Evolutionary conservation across 306 rosid genomes (phyloP), one percentile per base, ranked within the genome.

Genomic region (Medicago arabica): DNA sequence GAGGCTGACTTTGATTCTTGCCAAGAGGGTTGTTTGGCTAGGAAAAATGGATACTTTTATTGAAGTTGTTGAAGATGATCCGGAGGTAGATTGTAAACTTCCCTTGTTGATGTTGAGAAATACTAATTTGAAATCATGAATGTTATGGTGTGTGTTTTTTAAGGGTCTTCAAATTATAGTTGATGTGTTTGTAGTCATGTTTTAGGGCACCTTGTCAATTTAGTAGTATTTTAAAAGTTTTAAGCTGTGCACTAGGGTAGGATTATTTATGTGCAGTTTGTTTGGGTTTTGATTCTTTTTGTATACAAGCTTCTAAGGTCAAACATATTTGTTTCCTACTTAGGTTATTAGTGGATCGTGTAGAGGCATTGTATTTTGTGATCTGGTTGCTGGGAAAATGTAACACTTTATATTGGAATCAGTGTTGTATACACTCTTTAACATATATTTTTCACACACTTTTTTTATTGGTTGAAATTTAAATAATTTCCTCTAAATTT

Each of bases 181-280:
- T 31, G 36, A 28, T 28, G 36, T 31, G 36, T 31, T 31, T 31
- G 36, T 31, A 31, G 6, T 31, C 6, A 31, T 31, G 36, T 51
- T 17, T 16, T 51, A 51, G 16, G 57, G 57, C 5, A n/a, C 58
- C 58, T 51, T 51, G 16, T 51, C 12, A 16, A 51, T 51, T 51
- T 51, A 51, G 57, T 51, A 51, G 57, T 51, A 51, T 51, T 51
- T 16, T n/a, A n/a, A 16, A 51, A 51, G 47, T 51, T 50, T n/a
- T 50, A 50, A 50, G 17, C 9, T 16, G 0, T n/a, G 57, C 58
- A 51, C 23, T 51, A 51, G 23, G 23, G 58, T 16, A 51, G 59
- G 25, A 9, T 53, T 53, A 16, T 9, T 53, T 53, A 3, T 53
- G 59, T 17, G 25, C 25, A 53, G 25, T 53, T 8, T 54, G 60